Conservation (phyloP, 345 rosid species). For the Reutealis trisperma region DNA sequence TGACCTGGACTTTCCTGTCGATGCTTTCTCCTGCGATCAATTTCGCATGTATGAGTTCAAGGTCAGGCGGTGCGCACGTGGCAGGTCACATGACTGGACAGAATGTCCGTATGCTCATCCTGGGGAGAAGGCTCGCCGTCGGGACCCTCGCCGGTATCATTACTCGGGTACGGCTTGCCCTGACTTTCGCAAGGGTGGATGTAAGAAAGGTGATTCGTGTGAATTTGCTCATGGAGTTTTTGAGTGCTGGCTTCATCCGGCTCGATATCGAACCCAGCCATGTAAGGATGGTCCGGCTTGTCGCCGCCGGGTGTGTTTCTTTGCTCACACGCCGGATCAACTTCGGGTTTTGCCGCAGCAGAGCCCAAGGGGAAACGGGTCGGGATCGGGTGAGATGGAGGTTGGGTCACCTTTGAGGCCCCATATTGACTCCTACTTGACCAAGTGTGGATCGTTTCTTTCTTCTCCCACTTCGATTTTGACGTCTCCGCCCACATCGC, state of each 20-base stretch:
- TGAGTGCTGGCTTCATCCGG: slow-evolving; percentile 93
- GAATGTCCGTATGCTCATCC: slow-evolving; percentile 91
- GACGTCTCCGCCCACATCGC: slow-evolving; percentile 43
- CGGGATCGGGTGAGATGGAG: slow-evolving; percentile 5
- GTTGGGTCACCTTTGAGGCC: slow-evolving; percentile 12
- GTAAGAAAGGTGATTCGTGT: slow-evolving; percentile 55
- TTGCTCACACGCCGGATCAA: slow-evolving; percentile 84
- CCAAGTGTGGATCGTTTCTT: slow-evolving; percentile 14
- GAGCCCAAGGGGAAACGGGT: slow-evolving; percentile 4
- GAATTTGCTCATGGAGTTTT: slow-evolving; percentile 76
- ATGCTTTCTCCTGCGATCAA: slow-evolving; percentile 33
- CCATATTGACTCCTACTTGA: slow-evolving; percentile 12
- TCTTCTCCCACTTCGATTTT: slow-evolving; percentile 57
- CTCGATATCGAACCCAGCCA: slow-evolving; percentile 77
- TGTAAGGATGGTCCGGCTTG: slow-evolving; percentile 78
- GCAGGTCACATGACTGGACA: slow-evolving; percentile 87
- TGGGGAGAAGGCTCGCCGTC: slow-evolving; percentile 88
- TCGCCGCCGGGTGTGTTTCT: slow-evolving; percentile 72
- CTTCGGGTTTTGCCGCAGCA: slow-evolving; percentile 44
- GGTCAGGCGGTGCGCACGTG: slow-evolving; percentile 70
- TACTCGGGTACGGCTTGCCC: slow-evolving; percentile 78
- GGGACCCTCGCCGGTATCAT: slow-evolving; percentile 69
- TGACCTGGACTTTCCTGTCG: slow-evolving; percentile 20
- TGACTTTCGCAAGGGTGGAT: slow-evolving; percentile 61
- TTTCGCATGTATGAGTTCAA: slow-evolving; percentile 89